Conservation (phyloP, 306 rosid genomes). For the Arachis stenosperma region DNA sequence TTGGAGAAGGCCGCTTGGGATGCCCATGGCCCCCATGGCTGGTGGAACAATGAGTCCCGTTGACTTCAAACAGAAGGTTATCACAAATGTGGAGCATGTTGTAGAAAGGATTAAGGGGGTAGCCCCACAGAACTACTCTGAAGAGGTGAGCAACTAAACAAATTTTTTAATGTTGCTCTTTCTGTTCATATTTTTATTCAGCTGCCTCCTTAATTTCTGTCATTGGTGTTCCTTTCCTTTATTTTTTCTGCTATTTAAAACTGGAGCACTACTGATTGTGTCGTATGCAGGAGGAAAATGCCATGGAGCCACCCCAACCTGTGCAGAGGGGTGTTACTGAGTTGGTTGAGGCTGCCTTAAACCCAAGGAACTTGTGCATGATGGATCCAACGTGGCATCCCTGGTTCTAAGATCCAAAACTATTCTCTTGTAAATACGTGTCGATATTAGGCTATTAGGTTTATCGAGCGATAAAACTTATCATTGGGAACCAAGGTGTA, state of each 20-base stretch:
- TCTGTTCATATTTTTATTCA: background rate
- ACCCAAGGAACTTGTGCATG: constrained; percentile 95
- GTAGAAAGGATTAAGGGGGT: constrained; percentile 74
- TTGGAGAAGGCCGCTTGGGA: constrained; percentile 98
- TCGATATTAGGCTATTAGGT: constrained; percentile 21
- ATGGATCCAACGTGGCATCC: constrained; percentile 99
- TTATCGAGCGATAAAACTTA: constrained; percentile 2
- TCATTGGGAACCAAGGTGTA: constrained; percentile 7
- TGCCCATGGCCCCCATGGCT: constrained; percentile 79
- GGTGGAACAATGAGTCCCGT: constrained; percentile 77
- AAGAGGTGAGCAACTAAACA: constrained; percentile 69
- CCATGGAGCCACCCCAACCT: constrained; percentile 84
- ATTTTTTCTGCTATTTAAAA: constrained; percentile 11
- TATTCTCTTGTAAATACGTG: constrained; percentile 28
- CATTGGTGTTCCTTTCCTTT: background rate
- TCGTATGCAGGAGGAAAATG: constrained; percentile 78
- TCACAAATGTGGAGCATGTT: constrained; percentile 84
- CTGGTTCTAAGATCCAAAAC: constrained; percentile 65
- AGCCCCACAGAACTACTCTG: constrained; percentile 86
- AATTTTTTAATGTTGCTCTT: background rate
- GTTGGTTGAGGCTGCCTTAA: constrained; percentile 93
- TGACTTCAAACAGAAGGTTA: constrained; percentile 89
- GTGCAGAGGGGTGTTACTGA: constrained; percentile 95
- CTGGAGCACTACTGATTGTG: constrained; percentile 5
- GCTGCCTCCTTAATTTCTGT: constrained; percentile 20